These are phyloP conservation scores for Hanseniaspora pseudoguilliermondii DNA, from an alignment of 805 yeast species.

Conservation along the genomic window DNA sequence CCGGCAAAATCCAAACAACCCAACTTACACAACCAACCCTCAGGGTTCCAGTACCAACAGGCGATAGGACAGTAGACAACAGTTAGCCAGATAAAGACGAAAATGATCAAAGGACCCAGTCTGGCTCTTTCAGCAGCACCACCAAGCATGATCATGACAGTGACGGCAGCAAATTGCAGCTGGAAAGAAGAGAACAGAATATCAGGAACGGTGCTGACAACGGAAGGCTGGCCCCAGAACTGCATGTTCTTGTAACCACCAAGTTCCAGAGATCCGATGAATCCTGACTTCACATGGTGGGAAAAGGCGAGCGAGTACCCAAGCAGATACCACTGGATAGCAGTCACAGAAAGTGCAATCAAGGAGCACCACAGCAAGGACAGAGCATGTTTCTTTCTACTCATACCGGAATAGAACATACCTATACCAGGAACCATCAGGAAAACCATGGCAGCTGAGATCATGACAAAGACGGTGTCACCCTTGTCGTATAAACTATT, in stretches of 20 bases:
- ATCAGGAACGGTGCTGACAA: constrained; percentile 65
- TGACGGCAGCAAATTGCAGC: constrained; percentile 91
- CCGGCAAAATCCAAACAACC: constrained; percentile 96
- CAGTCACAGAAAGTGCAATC: constrained; percentile 69
- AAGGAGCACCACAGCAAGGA: constrained; percentile 88
- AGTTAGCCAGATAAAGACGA: constrained; percentile 86
- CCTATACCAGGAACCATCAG: constrained; percentile 96
- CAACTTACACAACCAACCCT: constrained; percentile 74
- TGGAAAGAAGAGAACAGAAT: constrained; percentile 82
- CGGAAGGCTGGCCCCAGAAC: constrained; percentile 53
- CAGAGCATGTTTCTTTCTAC: constrained; percentile 91
- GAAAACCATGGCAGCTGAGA: constrained; percentile 74
- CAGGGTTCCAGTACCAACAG: constrained; percentile 92
- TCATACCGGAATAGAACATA: constrained; percentile 77
- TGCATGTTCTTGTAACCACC: constrained; percentile 71
- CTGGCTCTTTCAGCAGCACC: constrained; percentile 97
- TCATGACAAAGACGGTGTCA: constrained; percentile 77
- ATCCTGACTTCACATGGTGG: constrained; percentile 46
- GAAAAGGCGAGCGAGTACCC: constrained; percentile 86
- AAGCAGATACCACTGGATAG: constrained; percentile 98
- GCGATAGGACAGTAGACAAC: constrained; percentile 93
- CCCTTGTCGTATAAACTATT: constrained; percentile 58
- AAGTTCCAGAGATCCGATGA: constrained; percentile 70
- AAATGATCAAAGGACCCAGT: constrained; percentile 91
- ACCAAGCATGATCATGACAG: constrained; percentile 90